Percentiles rank a stretch among this genome's conserved stretches.
phyloP scores from a whole-genome alignment of 257 asterid species.

The Fraxinus excelsior region DNA sequence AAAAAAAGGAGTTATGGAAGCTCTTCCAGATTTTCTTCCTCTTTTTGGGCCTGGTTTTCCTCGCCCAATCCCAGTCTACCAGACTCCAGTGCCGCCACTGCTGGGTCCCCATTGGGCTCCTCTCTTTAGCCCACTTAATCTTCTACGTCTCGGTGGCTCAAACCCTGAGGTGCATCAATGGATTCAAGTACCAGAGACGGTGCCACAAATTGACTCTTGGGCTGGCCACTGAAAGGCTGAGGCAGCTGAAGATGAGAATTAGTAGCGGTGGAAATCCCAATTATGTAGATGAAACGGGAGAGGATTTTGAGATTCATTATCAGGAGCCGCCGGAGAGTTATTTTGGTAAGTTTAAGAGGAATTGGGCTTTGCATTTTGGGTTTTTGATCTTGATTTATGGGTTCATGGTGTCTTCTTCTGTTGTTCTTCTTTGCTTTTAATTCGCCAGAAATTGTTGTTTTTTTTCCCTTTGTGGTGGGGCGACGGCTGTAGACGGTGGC shows the following conservation, averaged over 20 bases:
- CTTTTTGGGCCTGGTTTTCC: conserved; percentile 59
- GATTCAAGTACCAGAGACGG: conserved; percentile 93
- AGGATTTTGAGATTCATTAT: conserved; percentile 73
- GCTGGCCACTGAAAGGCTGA: conserved; percentile 75
- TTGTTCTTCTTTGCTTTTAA: conserved; percentile 76
- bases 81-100: conserved; percentile 85
- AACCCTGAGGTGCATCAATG: conserved; percentile 90
- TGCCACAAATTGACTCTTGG: conserved; percentile 95
- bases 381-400: conserved; percentile 80
- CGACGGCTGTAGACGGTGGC: not conserved
- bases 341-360: conserved; percentile 90
- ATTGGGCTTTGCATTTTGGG: conserved; percentile 90
- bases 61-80: conserved; percentile 55
- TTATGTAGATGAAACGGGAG: conserved; percentile 41
- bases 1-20: conserved; percentile 85
- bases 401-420: conserved; percentile 85
- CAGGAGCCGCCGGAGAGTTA: conserved; percentile 96
- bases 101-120: conserved; percentile 89
- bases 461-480: not conserved
- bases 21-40: conserved; percentile 85
- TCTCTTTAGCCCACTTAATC: conserved; percentile 75
- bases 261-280: conserved; percentile 36
- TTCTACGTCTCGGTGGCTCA: conserved; percentile 92
- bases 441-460: not conserved
- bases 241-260: conserved; percentile 61